phyloP scores from a whole-genome alignment of 306 rosid species.

The Mucuna pruriens region DNA sequence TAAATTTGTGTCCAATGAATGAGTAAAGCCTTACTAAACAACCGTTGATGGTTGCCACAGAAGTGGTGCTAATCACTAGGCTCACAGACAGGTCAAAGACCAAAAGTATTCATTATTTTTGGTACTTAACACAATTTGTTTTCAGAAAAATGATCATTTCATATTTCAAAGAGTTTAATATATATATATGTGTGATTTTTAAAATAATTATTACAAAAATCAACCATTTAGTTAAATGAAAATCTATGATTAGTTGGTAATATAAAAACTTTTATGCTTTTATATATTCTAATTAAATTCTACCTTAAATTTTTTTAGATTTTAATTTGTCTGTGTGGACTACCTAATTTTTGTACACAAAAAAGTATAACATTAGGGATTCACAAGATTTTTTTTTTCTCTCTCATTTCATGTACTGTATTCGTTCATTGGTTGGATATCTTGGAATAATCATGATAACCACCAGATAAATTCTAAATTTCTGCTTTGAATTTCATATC shows the following conservation, averaged over 20 bases:
- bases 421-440: slow-evolving; percentile 5
- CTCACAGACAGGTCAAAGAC: background rate
- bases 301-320: background rate
- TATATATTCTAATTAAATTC: background rate
- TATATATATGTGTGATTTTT: too few species aligned
- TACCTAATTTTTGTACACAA: background rate
- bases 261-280: too few species aligned
- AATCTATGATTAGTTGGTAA: too few species aligned
- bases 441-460: background rate
- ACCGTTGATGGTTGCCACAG: background rate
- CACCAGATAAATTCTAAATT: slow-evolving; percentile 5
- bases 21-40: background rate
- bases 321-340: background rate
- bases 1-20: background rate
- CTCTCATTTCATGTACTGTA: background rate
- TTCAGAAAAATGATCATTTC: background rate
- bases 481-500: slow-evolving; percentile 20
- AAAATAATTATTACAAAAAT: too few species aligned
- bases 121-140: background rate
- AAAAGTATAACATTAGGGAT: slow-evolving; percentile 3
- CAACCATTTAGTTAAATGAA: too few species aligned
- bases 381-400: background rate
- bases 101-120: background rate
- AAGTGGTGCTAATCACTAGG: background rate
- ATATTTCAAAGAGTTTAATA: too few species aligned